phyloP scores from a whole-genome alignment of 257 asterid species.

The Rehmannia glutinosa region DNA sequence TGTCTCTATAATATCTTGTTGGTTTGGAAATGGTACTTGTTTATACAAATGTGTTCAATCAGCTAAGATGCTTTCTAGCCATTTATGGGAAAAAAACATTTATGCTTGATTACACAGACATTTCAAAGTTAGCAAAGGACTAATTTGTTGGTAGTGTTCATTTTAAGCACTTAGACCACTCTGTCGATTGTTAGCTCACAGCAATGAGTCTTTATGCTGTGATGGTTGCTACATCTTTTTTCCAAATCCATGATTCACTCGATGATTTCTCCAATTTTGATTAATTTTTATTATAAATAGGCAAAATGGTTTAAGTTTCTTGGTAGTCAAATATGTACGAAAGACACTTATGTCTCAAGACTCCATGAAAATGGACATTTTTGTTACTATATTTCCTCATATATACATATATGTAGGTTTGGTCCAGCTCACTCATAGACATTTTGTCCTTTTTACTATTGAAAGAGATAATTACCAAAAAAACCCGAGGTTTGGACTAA shows the following conservation, averaged over 20 bases:
- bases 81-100: too few relatives aligned
- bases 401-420: neutral
- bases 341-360: too few relatives aligned
- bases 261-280: too few relatives aligned
- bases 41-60: neutral
- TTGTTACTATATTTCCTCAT: neutral
- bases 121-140: too few relatives aligned
- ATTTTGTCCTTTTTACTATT: neutral
- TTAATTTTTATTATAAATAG: neutral
- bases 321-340: neutral
- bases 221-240: too few relatives aligned
- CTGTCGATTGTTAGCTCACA: neutral
- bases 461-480: too few relatives aligned
- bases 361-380: too few relatives aligned
- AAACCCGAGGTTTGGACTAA: too few relatives aligned
- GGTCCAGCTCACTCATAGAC: neutral
- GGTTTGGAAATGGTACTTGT: neutral
- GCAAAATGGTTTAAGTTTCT: neutral
- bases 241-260: neutral
- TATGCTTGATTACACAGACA: too few relatives aligned
- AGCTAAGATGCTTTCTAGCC: neutral
- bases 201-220: too few relatives aligned
- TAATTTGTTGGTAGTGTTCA: too few relatives aligned
- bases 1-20: slow-evolving; percentile 4
- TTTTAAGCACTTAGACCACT: neutral